phyloP scores from a whole-genome alignment of 305 asterid species.

The Fraxinus sp. region DNA sequence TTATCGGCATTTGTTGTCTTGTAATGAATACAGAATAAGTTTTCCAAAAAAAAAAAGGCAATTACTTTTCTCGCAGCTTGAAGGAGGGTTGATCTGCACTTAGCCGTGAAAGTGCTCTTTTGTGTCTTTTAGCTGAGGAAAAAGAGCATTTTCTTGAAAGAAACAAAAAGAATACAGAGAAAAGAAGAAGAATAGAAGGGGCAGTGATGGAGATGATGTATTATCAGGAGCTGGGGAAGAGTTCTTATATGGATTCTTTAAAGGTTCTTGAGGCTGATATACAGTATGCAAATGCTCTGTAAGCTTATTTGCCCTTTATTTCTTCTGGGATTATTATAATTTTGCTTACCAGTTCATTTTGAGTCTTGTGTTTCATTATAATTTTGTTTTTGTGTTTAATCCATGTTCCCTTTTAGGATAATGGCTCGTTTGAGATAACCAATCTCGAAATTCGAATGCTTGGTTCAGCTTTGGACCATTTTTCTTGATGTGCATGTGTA shows the following conservation, averaged over 20 bases:
- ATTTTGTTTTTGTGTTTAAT: background rate
- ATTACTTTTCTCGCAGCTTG: conserved; percentile 37
- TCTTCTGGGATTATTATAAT: conserved; percentile 20
- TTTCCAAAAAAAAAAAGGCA: background rate
- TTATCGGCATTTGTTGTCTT: conserved; percentile 33
- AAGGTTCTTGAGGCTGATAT: conserved; percentile 78
- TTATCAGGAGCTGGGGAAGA: conserved; percentile 65
- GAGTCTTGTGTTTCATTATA: background rate
- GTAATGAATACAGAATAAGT: background rate
- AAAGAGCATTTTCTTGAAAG: conserved; percentile 29
- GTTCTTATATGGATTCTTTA: conserved; percentile 65
- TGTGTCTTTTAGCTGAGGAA: conserved; percentile 24
- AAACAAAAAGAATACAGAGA: background rate
- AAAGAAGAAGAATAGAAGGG: background rate
- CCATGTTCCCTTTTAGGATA: background rate
- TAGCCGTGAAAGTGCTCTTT: conserved; percentile 22
- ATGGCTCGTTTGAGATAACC: background rate
- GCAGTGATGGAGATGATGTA: conserved; percentile 60
- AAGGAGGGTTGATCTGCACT: conserved; percentile 30
- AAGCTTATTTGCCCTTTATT: conserved; percentile 28
- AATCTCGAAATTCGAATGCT: background rate
- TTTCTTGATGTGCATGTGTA: background rate
- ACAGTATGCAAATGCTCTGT: conserved; percentile 83
- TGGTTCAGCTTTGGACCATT: background rate
- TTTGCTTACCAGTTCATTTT: background rate